Evolutionary conservation across 192 early-diverging fungal genomes (phyloP).

Genomic region (Entophlyctis luteolus): DNA sequence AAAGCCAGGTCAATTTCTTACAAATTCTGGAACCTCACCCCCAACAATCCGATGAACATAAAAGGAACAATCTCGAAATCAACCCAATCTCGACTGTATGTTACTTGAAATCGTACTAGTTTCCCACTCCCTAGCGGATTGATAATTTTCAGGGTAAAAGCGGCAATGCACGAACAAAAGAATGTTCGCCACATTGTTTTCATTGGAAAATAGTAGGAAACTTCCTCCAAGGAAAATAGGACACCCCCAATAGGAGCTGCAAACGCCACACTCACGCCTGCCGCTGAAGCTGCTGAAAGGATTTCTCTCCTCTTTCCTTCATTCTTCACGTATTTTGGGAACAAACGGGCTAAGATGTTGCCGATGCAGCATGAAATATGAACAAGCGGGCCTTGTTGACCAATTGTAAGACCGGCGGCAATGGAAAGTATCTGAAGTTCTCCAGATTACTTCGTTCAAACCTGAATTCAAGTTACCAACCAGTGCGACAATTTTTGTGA

Average conservation of each 20-base stretch:
- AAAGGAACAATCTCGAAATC: constrained; percentile 72
- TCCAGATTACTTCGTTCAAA: neutral
- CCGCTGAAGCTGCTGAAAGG: constrained; percentile 50
- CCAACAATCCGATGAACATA: constrained; percentile 68
- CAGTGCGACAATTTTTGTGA: constrained; percentile 77
- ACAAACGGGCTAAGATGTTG: constrained; percentile 73
- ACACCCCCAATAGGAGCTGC: constrained; percentile 87
- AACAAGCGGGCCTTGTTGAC: constrained; percentile 77
- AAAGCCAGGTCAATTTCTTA: neutral
- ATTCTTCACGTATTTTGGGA: constrained; percentile 68
- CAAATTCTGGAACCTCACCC: constrained; percentile 43
- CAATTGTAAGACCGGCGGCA: constrained; percentile 34
- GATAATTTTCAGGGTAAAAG: constrained; percentile 70
- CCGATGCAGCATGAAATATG: constrained; percentile 87
- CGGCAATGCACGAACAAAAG: constrained; percentile 85
- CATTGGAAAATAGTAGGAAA: constrained; percentile 83
- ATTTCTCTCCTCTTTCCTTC: constrained; percentile 55
- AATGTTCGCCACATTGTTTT: constrained; percentile 91
- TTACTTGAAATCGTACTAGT: constrained; percentile 87
- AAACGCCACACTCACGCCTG: constrained; percentile 93
- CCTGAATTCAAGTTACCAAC: constrained; percentile 33
- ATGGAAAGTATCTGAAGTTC: constrained; percentile 29
- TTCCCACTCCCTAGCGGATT: constrained; percentile 92
- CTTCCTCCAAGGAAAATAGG: constrained; percentile 71
- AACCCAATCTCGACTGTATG: constrained; percentile 85